Percentiles rank a stretch among this genome's conserved stretches.
These are phyloP conservation scores for Botrytis byssoidea DNA, from an alignment of 2,329 filamentous ascomycete genomes.

Conservation along the genomic window DNA sequence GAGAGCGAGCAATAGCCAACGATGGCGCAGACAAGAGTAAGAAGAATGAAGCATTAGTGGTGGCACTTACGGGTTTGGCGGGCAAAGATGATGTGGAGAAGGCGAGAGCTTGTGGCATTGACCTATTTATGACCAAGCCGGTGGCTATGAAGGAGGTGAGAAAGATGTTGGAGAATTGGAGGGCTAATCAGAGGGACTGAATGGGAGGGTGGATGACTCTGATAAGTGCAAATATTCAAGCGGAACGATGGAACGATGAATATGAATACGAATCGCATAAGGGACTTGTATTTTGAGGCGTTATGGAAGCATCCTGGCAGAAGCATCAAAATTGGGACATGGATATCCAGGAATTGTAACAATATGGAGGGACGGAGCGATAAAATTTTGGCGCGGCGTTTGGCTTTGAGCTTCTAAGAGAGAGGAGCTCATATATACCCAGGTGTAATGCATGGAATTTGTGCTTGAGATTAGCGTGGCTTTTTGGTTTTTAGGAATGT, in stretches of 20 bases:
- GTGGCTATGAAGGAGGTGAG: constrained; percentile 44
- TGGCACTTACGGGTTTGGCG: constrained; percentile 43
- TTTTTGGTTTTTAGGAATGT: background rate
- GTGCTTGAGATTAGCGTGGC: background rate
- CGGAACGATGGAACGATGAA: background rate
- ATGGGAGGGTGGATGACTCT: background rate
- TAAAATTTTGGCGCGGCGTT: background rate
- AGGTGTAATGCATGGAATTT: background rate
- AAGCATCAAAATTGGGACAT: background rate
- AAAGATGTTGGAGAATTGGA: constrained; percentile 42
- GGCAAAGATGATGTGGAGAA: constrained; percentile 40
- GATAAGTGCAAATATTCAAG: background rate
- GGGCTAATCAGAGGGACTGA: constrained; percentile 34
- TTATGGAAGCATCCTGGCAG: background rate
- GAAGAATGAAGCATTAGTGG: constrained; percentile 38
- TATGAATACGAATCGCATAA: background rate
- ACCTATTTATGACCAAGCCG: constrained; percentile 44
- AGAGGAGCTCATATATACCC: background rate
- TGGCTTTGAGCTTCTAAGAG: background rate
- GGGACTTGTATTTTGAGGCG: background rate
- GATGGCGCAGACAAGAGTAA: constrained; percentile 25
- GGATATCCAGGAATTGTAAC: background rate
- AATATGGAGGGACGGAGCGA: background rate
- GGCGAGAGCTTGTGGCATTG: constrained; percentile 40
- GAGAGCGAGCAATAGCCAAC: constrained; percentile 23